A percentile compares a stretch with the other conserved stretches of the same genome.
Conservation (phyloP, 2,329 filamentous ascomycete genomes). For the Lasiodiplodia citricola region DNA sequence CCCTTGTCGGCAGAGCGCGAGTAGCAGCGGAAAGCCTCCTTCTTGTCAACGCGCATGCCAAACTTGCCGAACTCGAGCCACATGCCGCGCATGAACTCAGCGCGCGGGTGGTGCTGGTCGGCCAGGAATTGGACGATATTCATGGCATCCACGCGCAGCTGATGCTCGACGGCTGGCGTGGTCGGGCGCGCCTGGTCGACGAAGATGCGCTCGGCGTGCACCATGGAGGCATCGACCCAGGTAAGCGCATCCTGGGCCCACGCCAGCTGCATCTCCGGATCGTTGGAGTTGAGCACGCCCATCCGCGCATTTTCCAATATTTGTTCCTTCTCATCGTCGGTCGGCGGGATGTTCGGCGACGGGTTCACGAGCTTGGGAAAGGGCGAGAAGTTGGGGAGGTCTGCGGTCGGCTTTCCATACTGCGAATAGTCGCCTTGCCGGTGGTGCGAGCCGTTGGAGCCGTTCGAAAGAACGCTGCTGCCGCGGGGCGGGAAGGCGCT, state of each 20-base stretch:
- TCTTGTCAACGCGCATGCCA: conserved; percentile 86
- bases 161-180: conserved; percentile 87
- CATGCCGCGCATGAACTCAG: conserved; percentile 91
- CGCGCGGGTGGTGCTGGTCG: conserved; percentile 89
- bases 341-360: conserved; percentile 87
- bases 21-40: conserved; percentile 90
- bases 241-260: conserved; percentile 94
- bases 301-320: conserved; percentile 84
- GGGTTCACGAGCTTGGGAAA: conserved; percentile 83
- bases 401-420: conserved; percentile 44
- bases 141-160: conserved; percentile 84
- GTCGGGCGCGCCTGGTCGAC: conserved; percentile 67
- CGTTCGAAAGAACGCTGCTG: conserved; percentile 30
- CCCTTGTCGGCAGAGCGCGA: conserved; percentile 83
- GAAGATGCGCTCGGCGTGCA: conserved; percentile 73
- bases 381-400: conserved; percentile 81
- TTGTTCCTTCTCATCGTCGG: conserved; percentile 91
- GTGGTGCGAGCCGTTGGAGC: conserved; percentile 27
- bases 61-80: conserved; percentile 99
- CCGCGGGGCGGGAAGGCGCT: conserved; percentile 14
- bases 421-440: conserved; percentile 44
- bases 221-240: conserved; percentile 83
- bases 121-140: conserved; percentile 91
- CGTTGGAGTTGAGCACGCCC: conserved; percentile 87
- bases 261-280: conserved; percentile 93